Percentiles rank a stretch among this genome's conserved stretches.
Evolutionary conservation across 306 rosid genomes (phyloP).

Genomic region (Cicer cuneatum): DNA sequence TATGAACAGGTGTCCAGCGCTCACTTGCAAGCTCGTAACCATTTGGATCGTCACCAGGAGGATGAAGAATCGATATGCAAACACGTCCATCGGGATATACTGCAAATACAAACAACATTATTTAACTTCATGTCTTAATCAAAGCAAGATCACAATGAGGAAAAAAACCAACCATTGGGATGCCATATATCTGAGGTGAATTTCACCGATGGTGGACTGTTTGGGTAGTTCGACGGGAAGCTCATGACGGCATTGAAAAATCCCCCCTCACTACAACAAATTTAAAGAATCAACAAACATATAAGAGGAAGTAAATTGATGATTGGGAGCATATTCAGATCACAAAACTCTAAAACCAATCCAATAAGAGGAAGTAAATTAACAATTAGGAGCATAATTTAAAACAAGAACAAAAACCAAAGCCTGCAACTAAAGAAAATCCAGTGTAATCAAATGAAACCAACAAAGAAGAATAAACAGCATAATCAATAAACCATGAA

Average conservation of each 20-base stretch:
- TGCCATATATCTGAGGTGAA: constrained; percentile 92
- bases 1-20: constrained; percentile 98
- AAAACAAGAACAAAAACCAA: constrained; percentile 13
- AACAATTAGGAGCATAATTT: neutral
- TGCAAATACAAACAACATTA: constrained; percentile 43
- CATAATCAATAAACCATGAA: neutral
- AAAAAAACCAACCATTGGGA: constrained; percentile 75
- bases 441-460: constrained; percentile 3
- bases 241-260: constrained; percentile 96
- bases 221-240: constrained; percentile 88
- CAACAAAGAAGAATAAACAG: constrained; percentile 19
- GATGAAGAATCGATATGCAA: constrained; percentile 96
- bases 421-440: neutral
- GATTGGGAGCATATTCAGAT: neutral
- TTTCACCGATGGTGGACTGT: constrained; percentile 89
- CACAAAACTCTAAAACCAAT: constrained; percentile 1
- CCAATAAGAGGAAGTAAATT: constrained; percentile 10
- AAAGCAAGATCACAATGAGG: neutral
- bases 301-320: constrained; percentile 15
- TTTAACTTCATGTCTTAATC: constrained; percentile 26
- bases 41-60: constrained; percentile 97
- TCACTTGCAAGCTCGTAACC: constrained; percentile 99
- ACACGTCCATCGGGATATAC: constrained; percentile 98
- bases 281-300: constrained; percentile 30
- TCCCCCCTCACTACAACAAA: constrained; percentile 83